Evolutionary conservation across 2,329 filamentous ascomycete genomes (phyloP).

Genomic region (Dactylonectria estremocensis): DNA sequence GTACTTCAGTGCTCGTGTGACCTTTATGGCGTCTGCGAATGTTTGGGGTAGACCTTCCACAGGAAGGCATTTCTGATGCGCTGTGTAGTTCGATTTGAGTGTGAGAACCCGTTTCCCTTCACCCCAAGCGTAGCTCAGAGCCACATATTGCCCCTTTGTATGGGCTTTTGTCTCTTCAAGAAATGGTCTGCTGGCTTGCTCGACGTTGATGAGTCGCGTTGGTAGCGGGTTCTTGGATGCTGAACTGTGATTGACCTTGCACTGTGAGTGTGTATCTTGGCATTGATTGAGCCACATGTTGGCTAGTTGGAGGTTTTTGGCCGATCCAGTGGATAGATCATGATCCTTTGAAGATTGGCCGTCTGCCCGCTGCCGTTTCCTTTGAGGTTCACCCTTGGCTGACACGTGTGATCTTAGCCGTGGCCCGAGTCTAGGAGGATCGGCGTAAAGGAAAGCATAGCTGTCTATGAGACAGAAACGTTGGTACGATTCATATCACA

Average conservation of each 20-base stretch:
- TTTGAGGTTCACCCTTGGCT: too few species aligned
- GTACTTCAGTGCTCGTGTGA: slow-evolving; percentile 17
- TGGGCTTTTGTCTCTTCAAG: slow-evolving; percentile 12
- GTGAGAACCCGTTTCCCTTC: slow-evolving; percentile 10
- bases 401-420: too few species aligned
- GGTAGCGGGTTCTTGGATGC: not conserved
- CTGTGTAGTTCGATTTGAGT: not conserved
- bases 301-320: slow-evolving; percentile 3
- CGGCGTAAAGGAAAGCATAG: too few species aligned
- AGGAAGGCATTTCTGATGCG: slow-evolving; percentile 16
- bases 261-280: not conserved
- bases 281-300: slow-evolving; percentile 11
- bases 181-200: slow-evolving; percentile 2
- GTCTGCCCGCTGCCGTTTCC: too few species aligned
- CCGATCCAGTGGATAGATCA: slow-evolving; percentile 1
- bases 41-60: slow-evolving; percentile 13
- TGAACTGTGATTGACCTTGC: not conserved
- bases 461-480: too few species aligned
- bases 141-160: slow-evolving; percentile 20
- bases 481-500: too few species aligned
- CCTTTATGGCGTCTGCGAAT: slow-evolving; percentile 22
- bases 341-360: not conserved
- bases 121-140: slow-evolving; percentile 35
- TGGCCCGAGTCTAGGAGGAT: too few species aligned
- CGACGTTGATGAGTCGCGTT: slow-evolving; percentile 27